These are phyloP conservation scores for Solanum medicagineum DNA, from an alignment of 257 asterid species.

Conservation along the genomic window DNA sequence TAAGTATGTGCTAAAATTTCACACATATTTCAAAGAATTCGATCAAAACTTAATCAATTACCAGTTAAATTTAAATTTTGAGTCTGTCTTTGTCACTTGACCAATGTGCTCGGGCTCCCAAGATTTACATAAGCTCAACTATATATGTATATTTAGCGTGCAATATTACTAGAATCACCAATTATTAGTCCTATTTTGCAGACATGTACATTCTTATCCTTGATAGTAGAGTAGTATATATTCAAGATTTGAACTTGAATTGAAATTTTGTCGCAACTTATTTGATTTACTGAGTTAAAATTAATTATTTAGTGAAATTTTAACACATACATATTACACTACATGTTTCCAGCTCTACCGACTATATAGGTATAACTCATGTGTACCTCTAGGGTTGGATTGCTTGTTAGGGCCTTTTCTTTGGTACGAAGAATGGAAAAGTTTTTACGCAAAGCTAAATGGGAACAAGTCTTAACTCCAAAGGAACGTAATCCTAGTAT, in stretches of 20 bases:
- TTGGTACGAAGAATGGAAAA: neutral
- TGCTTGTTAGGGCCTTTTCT: neutral
- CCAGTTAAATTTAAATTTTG: neutral
- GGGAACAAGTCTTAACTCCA: neutral
- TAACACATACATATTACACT: neutral
- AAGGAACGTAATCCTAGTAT: neutral
- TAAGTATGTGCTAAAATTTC: no score
- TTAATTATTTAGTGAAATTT: neutral
- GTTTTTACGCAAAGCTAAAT: neutral
- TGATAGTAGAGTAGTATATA: neutral
- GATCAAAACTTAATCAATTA: neutral
- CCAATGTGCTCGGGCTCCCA: neutral
- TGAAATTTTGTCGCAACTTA: neutral
- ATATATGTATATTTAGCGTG: neutral
- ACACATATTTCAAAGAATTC: neutral
- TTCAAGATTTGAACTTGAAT: neutral
- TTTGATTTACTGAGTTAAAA: neutral
- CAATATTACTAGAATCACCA: neutral
- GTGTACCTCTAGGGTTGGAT: neutral
- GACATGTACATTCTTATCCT: neutral
- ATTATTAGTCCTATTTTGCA: neutral
- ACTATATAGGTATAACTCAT: neutral
- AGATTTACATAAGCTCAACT: neutral
- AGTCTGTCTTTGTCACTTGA: neutral
- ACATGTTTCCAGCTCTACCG: neutral